Base-by-base conservation (phyloP, 2,329 filamentous ascomycete genomes). In the Talaromyces verruculosus region DNA sequence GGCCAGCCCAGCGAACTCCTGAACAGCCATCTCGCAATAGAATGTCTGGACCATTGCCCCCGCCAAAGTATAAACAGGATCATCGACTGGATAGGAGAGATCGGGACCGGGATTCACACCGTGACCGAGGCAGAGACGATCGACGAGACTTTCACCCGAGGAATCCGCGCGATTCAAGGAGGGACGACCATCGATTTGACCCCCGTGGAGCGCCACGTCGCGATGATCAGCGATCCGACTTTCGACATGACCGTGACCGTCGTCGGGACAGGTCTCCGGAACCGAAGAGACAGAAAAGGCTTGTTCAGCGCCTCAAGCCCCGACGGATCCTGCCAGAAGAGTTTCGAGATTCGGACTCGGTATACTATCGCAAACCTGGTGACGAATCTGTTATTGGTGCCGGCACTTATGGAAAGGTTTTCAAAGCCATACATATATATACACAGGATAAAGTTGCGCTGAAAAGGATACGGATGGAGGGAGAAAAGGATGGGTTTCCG, bases 381-480 rank as follows among this genome's bases (percentile, higher is more conserved):
- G 97, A 98, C 71, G 94, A 96, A 76, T 98, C 94, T 0, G 94
- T 98, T 0, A 90, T 98, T 22, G 94, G 94, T 17, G 96, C 94
- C 51, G 94, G 94, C 11, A 98, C 94, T 0, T 98, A 97, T 72
- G 95, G 89, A 69, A 93, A 98, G 80, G 95, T 98, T n/a, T 92
- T 97, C 78, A 95, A 95, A 73, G 95, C 93, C 66, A 87, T 88
- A 66, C 92, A 92, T 65, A 88, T 88, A 71, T 91, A 88, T 74
- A 93, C 88, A 0, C 90, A 92, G 67, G 85, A 86, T 13, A 81
- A 94, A 66, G 91, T 97, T 65, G 95, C 95, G 2, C 80, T 99
- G 74, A 99, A 99, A 83, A 98, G 98, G 84, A 99, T 99, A 71
- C 88, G 98, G 69, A 97, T 98, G 92, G 95, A 99, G 78, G 96